Base-by-base conservation (phyloP, 371 early-diverging fungal genomes). In the Mucor mucedo region DNA sequence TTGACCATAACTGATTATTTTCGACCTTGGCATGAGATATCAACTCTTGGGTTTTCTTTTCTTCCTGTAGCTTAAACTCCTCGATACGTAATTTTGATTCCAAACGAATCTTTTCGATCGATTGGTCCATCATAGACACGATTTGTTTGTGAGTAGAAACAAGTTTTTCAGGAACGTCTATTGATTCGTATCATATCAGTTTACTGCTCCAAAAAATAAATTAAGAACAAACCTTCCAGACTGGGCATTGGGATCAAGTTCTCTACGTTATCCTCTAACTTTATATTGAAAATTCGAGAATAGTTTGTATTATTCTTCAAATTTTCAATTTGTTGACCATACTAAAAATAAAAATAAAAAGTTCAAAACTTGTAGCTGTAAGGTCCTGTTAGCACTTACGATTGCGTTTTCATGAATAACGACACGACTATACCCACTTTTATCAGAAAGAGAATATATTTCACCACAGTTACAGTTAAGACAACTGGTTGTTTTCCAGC, bases 71-170 rank as follows among this genome's bases (percentile, higher is more conserved):
- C n/a, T 66, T 65, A 38, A 63, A 79, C 7, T 61, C 52, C 29
- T 76, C 75, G 30, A 75, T 63, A 14, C 79, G 66, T 21, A 48
- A 57, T 28, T 76, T 70, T 6, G 77, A 65, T 16, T 66, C 73
- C 28, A 54, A 52, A 10, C 58, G 54, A 56, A 71, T 62, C 30
- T 63, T 54, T 32, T 72, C 60, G 13, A 76, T 49, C 1, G 77
- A 62, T 10, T 57, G 48, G 21, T 76, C 70, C 9, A 79, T 40
- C n/a, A 63, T 48, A 6, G 65, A 41, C 8, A 59, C 55, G 6
- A 79, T 62, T 42, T 70, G 55, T 33, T 58, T 58, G 27, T 79
- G 70, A 14, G 68, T 68, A 16, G 61, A 50, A 7, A 35, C 35
- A 32, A 66, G 45, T 21, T 55, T 27, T 44, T 50, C 50, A 54